These are phyloP conservation scores for Phytophthora idaei DNA, from an alignment of 352 stramenopile genomes.

Conservation along the genomic window DNA sequence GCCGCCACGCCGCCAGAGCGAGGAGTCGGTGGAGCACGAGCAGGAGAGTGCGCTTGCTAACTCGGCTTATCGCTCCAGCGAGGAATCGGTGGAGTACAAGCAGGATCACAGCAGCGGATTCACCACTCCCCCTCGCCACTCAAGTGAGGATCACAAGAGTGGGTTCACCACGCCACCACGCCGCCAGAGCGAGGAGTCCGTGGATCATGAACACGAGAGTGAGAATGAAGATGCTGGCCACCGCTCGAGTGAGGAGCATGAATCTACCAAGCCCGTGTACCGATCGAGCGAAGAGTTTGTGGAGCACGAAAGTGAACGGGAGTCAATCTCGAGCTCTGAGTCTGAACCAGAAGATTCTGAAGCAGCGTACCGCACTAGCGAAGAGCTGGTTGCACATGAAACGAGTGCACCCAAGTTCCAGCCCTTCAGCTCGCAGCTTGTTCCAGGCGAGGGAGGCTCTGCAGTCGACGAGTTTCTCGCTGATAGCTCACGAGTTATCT, in stretches of 20 bases:
- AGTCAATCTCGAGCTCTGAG: conserved; percentile 13
- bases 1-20: background rate
- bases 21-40: conserved; percentile 6
- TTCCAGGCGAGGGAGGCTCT: conserved; percentile 25
- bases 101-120: background rate
- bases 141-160: conserved; percentile 2
- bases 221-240: conserved; percentile 36
- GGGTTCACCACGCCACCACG: background rate
- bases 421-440: conserved; percentile 28
- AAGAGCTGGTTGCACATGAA: conserved; percentile 19
- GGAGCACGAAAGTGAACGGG: conserved; percentile 17
- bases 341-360: conserved; percentile 22
- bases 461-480: conserved; percentile 37
- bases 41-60: background rate
- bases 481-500: conserved; percentile 16
- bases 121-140: background rate
- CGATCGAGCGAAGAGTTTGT: conserved; percentile 17
- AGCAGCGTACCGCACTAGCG: conserved; percentile 8
- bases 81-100: conserved; percentile 6
- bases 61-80: conserved; percentile 1
- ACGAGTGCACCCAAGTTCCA: conserved; percentile 22
- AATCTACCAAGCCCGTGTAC: background rate
- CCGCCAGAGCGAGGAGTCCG: conserved; percentile 1
- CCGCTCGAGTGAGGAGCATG: conserved; percentile 5
- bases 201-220: conserved; percentile 26